Percentiles rank a stretch among this genome's conserved stretches.
These are phyloP conservation scores for Hypoxylon lienhwacheense DNA, from an alignment of 495 filamentous ascomycete genomes.

Conservation along the genomic window DNA sequence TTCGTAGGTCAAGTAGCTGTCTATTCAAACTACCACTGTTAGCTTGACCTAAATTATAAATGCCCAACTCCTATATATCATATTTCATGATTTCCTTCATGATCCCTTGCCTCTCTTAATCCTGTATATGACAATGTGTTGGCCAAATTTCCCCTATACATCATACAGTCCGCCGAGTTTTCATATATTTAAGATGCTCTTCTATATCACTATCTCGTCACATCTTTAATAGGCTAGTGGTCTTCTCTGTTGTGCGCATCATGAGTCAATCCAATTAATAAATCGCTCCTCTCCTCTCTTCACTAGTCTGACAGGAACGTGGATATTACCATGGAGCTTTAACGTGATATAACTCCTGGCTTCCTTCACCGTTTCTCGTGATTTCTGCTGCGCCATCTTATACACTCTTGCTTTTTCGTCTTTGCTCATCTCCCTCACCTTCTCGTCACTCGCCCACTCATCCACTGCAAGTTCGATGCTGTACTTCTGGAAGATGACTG, in stretches of 20 bases:
- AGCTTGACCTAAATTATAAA: too few species aligned
- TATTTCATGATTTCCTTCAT: too few species aligned
- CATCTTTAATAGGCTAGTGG: not conserved
- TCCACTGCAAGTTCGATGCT: conserved; percentile 67
- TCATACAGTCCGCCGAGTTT: too few species aligned
- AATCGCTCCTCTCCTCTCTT: conserved; percentile 65
- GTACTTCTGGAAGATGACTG: conserved; percentile 64
- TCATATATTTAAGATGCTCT: too few species aligned
- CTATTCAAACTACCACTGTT: too few species aligned
- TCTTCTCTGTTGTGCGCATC: conserved; percentile 1
- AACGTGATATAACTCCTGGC: conserved; percentile 63
- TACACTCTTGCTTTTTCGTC: conserved; percentile 56
- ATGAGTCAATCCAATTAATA: conserved; percentile 43
- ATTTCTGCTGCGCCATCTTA: conserved; percentile 54
- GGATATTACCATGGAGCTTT: conserved; percentile 56
- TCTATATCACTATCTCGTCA: not conserved
- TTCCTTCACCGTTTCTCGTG: conserved; percentile 46
- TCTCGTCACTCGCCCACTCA: conserved; percentile 61
- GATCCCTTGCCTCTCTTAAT: too few species aligned
- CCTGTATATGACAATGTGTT: too few species aligned
- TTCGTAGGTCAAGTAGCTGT: too few species aligned
- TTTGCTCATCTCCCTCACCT: conserved; percentile 56
- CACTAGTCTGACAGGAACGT: conserved; percentile 64
- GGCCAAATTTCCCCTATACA: too few species aligned
- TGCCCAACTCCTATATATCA: too few species aligned